Evolutionary conservation across 2,329 filamentous ascomycete species (phyloP).

Genomic region (Rutstroemia sp.): DNA sequence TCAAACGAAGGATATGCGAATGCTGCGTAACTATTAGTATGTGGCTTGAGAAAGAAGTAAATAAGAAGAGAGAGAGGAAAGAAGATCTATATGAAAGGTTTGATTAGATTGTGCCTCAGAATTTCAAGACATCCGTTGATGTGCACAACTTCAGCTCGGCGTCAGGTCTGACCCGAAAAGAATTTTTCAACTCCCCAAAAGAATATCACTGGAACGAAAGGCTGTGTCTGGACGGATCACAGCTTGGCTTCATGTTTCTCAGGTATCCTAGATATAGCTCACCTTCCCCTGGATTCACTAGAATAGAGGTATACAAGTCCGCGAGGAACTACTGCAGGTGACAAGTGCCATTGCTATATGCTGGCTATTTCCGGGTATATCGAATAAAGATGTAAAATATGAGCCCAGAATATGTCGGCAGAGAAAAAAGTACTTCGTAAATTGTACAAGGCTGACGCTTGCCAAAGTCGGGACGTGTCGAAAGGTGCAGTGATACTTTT

Average conservation of each 20-base stretch:
- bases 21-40: neutral
- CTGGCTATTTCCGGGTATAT: neutral
- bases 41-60: neutral
- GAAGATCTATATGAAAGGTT: neutral
- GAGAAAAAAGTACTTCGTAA: neutral
- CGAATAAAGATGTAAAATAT: neutral
- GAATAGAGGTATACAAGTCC: neutral
- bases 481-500: neutral
- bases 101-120: neutral
- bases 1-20: neutral
- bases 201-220: neutral
- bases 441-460: constrained; percentile 3
- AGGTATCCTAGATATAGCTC: neutral
- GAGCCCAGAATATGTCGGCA: neutral
- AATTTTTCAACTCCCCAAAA: neutral
- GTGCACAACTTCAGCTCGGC: constrained; percentile 6
- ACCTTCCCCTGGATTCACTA: neutral
- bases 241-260: neutral
- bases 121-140: neutral
- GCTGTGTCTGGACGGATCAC: neutral
- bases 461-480: neutral
- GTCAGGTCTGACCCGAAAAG: neutral
- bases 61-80: too few species aligned
- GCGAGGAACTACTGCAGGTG: neutral
- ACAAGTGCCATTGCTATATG: neutral